A percentile compares a stretch with the other conserved stretches of the same genome.
Evolutionary conservation across 2,329 filamentous ascomycete genomes (phyloP).

Genomic region (Aspergillus fijiensis): DNA sequence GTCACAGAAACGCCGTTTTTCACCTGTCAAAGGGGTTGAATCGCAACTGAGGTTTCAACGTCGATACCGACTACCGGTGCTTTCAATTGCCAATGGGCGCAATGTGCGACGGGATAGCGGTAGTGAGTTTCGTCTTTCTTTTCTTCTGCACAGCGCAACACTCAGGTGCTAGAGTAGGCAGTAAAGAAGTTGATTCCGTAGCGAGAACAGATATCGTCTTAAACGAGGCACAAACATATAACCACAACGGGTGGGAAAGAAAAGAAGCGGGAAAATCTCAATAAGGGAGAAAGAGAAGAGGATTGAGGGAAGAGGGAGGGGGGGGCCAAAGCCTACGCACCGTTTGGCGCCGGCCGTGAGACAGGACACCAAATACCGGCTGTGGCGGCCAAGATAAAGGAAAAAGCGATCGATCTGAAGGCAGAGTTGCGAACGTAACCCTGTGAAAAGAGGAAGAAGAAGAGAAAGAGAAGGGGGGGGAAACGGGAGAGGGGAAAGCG

Average conservation of each 20-base stretch:
- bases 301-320: conserved; percentile 17
- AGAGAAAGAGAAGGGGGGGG: conserved; percentile 14
- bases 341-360: conserved; percentile 48
- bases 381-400: conserved; percentile 43
- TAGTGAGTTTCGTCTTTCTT: background rate
- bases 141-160: conserved; percentile 2
- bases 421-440: conserved; percentile 28
- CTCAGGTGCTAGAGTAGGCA: conserved; percentile 19
- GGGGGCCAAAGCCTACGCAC: conserved; percentile 47
- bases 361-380: conserved; percentile 48
- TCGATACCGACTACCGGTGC: conserved; percentile 2
- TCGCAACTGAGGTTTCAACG: conserved; percentile 21
- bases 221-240: conserved; percentile 13
- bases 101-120: conserved; percentile 11
- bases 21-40: conserved; percentile 21
- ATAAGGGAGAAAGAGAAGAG: conserved; percentile 23
- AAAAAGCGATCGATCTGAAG: conserved; percentile 37
- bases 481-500: conserved; percentile 17
- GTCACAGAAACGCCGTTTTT: conserved; percentile 25
- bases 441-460: conserved; percentile 21
- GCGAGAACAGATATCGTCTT: conserved; percentile 13
- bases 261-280: conserved; percentile 19
- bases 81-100: conserved; percentile 10
- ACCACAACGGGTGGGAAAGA: conserved; percentile 20
- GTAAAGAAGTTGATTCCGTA: conserved; percentile 18